Conservation (phyloP, 345 rosid species). For the Euphorbia lathyris region DNA sequence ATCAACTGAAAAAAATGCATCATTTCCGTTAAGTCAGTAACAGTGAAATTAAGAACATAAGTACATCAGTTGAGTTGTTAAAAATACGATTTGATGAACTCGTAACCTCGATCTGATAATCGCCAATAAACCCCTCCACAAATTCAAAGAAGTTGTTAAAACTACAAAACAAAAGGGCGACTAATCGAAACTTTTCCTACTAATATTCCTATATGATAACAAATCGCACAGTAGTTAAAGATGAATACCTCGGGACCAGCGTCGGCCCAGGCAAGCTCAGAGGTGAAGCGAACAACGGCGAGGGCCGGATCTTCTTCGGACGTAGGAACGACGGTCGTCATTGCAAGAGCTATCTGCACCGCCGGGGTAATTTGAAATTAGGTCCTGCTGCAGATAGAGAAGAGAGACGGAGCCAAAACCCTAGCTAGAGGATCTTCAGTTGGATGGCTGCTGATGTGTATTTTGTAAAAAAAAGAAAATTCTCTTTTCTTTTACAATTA, state of each 20-base stretch:
- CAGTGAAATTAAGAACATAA: background rate
- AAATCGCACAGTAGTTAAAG: background rate
- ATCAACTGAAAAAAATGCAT: background rate
- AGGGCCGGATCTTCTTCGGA: conserved; percentile 93
- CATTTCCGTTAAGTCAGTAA: background rate
- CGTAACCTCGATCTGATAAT: background rate
- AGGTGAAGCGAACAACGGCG: conserved; percentile 85
- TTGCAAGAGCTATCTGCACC: conserved; percentile 31
- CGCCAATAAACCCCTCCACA: background rate
- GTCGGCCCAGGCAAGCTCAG: conserved; percentile 94
- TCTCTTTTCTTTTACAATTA: too few species aligned
- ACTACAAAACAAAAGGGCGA: background rate
- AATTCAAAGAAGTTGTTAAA: background rate
- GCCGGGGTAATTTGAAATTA: background rate
- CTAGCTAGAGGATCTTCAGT: conserved; percentile 13
- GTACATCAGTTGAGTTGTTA: too few species aligned
- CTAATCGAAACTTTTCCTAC: background rate
- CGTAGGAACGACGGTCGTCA: conserved; percentile 89
- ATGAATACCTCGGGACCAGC: conserved; percentile 85
- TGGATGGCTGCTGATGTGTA: background rate
- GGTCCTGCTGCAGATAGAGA: conserved; percentile 15
- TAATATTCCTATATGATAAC: background rate
- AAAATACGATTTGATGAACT: background rate
- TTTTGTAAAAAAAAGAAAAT: too few species aligned
- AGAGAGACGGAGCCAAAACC: conserved; percentile 21